phyloP scores from a whole-genome alignment of 1,284 basidiomycete genomes.

The Malassezia furfur region DNA sequence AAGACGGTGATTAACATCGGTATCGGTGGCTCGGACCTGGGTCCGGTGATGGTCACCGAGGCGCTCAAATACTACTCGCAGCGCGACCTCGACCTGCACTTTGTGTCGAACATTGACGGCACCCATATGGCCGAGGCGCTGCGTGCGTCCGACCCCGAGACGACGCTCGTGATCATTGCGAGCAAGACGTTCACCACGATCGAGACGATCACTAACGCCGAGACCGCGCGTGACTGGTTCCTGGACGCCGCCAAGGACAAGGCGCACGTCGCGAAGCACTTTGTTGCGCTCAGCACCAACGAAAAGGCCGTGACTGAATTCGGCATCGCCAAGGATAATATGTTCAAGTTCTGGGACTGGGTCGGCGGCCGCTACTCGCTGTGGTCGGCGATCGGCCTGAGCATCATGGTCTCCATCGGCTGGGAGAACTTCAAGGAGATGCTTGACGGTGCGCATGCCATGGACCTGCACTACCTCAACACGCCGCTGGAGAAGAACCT shows the following conservation, averaged over 20 bases:
- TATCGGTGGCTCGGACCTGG: constrained; percentile 93
- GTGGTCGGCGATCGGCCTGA: constrained; percentile 94
- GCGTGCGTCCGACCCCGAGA: constrained; percentile 73
- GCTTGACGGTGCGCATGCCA: constrained; percentile 83
- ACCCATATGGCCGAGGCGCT: constrained; percentile 90
- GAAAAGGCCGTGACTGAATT: constrained; percentile 87
- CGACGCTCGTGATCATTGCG: constrained; percentile 92
- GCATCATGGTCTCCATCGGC: constrained; percentile 83
- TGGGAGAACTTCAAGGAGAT: constrained; percentile 88
- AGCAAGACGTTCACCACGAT: constrained; percentile 98
- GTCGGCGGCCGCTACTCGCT: constrained; percentile 95
- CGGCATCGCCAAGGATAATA: constrained; percentile 82
- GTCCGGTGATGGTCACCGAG: constrained; percentile 97
- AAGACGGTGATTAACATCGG: constrained; percentile 95
- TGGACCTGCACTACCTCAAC: constrained; percentile 92
- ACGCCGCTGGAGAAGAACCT: constrained; percentile 81
- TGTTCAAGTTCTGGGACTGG: constrained; percentile 99
- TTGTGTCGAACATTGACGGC: constrained; percentile 97
- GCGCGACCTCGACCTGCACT: constrained; percentile 75
- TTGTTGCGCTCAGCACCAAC: constrained; percentile 94
- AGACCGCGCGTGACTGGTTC: constrained; percentile 91
- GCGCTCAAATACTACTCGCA: constrained; percentile 87
- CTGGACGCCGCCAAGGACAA: constrained; percentile 62
- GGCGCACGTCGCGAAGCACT: constrained; percentile 93
- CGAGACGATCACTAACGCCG: constrained; percentile 97